phyloP scores from a whole-genome alignment of 148 eudicot species.

The Dysphania ambrosioides region DNA sequence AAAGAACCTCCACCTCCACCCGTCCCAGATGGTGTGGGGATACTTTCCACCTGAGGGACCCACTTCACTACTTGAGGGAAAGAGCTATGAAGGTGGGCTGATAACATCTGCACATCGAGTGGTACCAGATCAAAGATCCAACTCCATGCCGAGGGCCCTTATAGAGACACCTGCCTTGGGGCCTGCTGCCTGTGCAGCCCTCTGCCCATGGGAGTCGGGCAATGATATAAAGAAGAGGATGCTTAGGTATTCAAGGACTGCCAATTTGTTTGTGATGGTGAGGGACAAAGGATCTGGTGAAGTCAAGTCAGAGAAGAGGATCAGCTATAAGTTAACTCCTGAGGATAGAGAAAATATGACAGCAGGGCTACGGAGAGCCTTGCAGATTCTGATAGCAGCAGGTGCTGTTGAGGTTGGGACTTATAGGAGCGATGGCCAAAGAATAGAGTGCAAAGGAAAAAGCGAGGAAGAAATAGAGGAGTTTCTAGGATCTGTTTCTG shows the following conservation, averaged over 20 bases:
- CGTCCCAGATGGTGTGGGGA: conserved; percentile 57
- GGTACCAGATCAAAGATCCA: conserved; percentile 26
- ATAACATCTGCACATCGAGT: conserved; percentile 52
- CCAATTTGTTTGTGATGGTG: conserved; percentile 52
- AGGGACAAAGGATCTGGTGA: conserved; percentile 53
- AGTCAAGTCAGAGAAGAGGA: conserved; percentile 37
- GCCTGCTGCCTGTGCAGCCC: conserved; percentile 53
- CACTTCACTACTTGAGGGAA: conserved; percentile 36
- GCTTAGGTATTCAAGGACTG: no score
- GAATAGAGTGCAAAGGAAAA: conserved; percentile 46
- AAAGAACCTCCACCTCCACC: conserved; percentile 57
- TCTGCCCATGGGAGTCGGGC: conserved; percentile 62
- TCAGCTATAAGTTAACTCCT: conserved; percentile 26
- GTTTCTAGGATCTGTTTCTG: conserved; percentile 52
- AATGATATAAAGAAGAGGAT: conserved; percentile 38
- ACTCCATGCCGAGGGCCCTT: conserved; percentile 30
- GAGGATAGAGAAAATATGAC: conserved; percentile 48
- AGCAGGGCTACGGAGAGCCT: conserved; percentile 42
- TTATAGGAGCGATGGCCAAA: conserved; percentile 58
- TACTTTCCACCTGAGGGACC: conserved; percentile 47
- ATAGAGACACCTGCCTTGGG: conserved; percentile 59
- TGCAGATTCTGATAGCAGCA: conserved; percentile 68
- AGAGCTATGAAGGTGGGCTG: conserved; percentile 50
- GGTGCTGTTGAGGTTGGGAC: conserved; percentile 88
- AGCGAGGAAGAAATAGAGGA: conserved; percentile 42